Evolutionary conservation across 1,284 basidiomycete species (phyloP).

Genomic region (Phylloboletellus chloephorus): DNA sequence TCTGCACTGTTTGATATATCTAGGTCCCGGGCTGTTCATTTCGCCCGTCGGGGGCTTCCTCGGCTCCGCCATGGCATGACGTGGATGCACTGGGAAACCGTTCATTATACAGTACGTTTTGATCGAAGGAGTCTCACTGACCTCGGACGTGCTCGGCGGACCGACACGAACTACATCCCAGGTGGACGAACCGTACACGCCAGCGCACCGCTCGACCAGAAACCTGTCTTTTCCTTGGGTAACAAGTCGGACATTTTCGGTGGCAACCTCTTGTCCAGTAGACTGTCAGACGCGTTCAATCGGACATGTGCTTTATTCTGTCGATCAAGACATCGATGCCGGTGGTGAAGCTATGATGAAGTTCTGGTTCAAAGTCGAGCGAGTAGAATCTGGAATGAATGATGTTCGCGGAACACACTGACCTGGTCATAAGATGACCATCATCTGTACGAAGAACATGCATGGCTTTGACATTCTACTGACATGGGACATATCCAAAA

Average conservation of each 20-base stretch:
- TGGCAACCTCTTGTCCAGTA: slow-evolving; percentile 15
- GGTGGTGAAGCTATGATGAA: neutral
- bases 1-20: neutral
- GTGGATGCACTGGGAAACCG: slow-evolving; percentile 36
- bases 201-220: slow-evolving; percentile 34
- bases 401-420: no score
- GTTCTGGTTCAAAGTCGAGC: no score
- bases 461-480: no score
- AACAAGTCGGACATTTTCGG: slow-evolving; percentile 31
- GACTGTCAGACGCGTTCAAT: neutral
- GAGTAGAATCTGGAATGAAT: no score
- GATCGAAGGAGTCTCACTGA: neutral
- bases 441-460: no score
- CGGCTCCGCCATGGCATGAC: slow-evolving; percentile 19
- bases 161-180: slow-evolving; percentile 31
- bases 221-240: slow-evolving; percentile 39
- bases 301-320: neutral
- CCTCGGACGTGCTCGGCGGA: slow-evolving; percentile 31
- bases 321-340: neutral
- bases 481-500: no score
- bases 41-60: slow-evolving; percentile 37
- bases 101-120: neutral
- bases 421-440: no score
- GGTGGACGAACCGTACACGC: slow-evolving; percentile 20
- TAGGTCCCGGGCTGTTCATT: slow-evolving; percentile 35